Conservation (phyloP, 2,329 filamentous ascomycete species). For the Diaporthe vaccinii region DNA sequence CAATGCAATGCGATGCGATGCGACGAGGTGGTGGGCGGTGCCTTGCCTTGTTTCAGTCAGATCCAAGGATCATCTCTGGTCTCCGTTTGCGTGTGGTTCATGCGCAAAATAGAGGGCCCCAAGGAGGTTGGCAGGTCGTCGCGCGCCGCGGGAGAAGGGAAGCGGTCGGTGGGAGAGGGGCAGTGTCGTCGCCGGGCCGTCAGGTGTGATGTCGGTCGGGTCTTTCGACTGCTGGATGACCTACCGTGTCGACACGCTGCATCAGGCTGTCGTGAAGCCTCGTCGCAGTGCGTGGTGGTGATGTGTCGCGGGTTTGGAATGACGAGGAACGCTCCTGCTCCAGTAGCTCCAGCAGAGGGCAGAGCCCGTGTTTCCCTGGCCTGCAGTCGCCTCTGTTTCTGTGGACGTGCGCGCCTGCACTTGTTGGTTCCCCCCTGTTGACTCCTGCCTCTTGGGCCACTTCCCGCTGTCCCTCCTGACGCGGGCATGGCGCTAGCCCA, state of each 20-base stretch:
- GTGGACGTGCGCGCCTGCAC: constrained; percentile 19
- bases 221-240: constrained; percentile 22
- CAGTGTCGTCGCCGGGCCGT: constrained; percentile 35
- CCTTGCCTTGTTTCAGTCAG: constrained; percentile 41
- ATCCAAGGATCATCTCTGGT: constrained; percentile 33
- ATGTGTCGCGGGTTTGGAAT: constrained; percentile 21
- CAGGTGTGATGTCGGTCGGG: constrained; percentile 20
- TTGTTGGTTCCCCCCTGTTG: constrained; percentile 31
- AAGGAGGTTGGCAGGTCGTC: constrained; percentile 34
- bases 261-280: constrained; percentile 37
- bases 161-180: constrained; percentile 17
- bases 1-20: constrained; percentile 34
- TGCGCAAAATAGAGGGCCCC: constrained; percentile 36
- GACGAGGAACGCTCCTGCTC: constrained; percentile 18
- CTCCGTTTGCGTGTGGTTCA: constrained; percentile 35
- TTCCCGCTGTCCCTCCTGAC: constrained; percentile 40
- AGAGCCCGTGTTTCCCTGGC: constrained; percentile 28
- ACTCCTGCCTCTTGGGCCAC: constrained; percentile 35
- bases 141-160: constrained; percentile 14
- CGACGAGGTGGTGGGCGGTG: constrained; percentile 27
- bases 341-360: neutral
- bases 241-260: constrained; percentile 34
- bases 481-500: constrained; percentile 44
- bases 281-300: constrained; percentile 34
- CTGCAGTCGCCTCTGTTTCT: constrained; percentile 5